phyloP scores from a whole-genome alignment of 2,329 filamentous ascomycete species.

The Colletotrichum phormii region DNA sequence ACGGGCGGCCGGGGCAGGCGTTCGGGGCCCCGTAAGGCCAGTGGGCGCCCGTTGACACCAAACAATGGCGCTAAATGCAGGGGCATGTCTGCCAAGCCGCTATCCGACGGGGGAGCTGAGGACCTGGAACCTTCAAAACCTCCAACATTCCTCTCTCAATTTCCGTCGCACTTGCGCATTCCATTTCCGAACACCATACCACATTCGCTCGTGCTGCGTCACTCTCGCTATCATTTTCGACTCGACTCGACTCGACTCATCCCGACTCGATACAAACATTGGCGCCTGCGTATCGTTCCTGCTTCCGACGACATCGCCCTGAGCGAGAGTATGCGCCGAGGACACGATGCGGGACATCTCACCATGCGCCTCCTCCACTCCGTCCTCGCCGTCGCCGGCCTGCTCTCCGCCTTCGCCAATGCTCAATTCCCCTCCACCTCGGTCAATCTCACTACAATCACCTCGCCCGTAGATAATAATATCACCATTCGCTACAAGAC shows the following conservation, averaged over 20 bases:
- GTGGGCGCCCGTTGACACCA: conserved; percentile 21
- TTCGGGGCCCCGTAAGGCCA: conserved; percentile 17
- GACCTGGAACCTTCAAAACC: conserved; percentile 27
- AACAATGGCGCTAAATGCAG: conserved; percentile 25
- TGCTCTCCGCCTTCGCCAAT: conserved; percentile 13
- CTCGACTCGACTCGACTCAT: not conserved
- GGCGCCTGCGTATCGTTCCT: not conserved
- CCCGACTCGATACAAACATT: not conserved
- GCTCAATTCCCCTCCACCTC: conserved; percentile 34
- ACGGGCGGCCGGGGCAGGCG: not conserved
- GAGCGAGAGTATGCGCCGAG: conserved; percentile 29
- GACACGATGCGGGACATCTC: conserved; percentile 34
- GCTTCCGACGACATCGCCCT: not conserved
- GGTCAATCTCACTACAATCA: conserved; percentile 64
- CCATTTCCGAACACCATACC: not conserved
- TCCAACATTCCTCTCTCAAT: conserved; percentile 21
- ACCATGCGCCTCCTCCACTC: conserved; percentile 30
- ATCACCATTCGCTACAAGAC: conserved; percentile 77
- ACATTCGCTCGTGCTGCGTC: conserved; percentile 9
- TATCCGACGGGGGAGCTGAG: not conserved
- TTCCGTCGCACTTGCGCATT: not conserved
- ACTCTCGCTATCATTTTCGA: conserved; percentile 2
- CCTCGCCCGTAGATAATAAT: conserved; percentile 70
- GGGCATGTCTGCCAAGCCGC: conserved; percentile 33
- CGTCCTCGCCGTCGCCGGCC: conserved; percentile 21